These are phyloP conservation scores for Spathaspora passalidarum DNA, from an alignment of 805 yeast species.

Conservation along the genomic window DNA sequence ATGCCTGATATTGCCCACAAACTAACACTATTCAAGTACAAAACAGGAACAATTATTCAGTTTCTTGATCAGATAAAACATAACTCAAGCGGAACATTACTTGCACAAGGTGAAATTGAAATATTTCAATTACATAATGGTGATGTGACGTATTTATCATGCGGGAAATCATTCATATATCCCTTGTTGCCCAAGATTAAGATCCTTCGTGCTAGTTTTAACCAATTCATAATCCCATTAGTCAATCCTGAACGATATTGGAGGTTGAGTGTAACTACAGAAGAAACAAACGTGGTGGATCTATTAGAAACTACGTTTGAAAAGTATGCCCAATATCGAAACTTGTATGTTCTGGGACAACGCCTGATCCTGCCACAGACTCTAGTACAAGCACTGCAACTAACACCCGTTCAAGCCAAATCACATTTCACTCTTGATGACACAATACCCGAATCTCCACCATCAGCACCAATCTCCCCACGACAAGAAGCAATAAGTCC, in stretches of 20 bases:
- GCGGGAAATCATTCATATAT: constrained; percentile 66
- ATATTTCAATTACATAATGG: constrained; percentile 58
- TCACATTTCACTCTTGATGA: background rate
- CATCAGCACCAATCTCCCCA: constrained; percentile 42
- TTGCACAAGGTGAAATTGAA: constrained; percentile 60
- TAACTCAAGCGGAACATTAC: constrained; percentile 37
- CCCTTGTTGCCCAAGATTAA: constrained; percentile 68
- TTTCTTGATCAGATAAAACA: constrained; percentile 19
- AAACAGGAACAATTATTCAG: constrained; percentile 31
- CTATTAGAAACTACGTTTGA: constrained; percentile 37
- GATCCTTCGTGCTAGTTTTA: constrained; percentile 47
- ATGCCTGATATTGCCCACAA: constrained; percentile 32
- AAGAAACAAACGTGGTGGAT: constrained; percentile 22
- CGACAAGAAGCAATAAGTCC: background rate
- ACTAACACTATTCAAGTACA: constrained; percentile 30
- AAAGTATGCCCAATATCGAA: constrained; percentile 40
- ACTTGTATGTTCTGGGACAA: constrained; percentile 24
- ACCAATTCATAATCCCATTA: constrained; percentile 59
- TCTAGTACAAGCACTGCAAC: background rate
- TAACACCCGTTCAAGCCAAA: background rate
- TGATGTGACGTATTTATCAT: constrained; percentile 57
- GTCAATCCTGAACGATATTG: constrained; percentile 77
- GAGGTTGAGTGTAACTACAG: constrained; percentile 46
- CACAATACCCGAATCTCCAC: constrained; percentile 41
- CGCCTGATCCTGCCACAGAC: background rate